These are phyloP conservation scores for Penicillium sp. DNA, from an alignment of 2,329 filamentous ascomycete species.

Conservation along the genomic window DNA sequence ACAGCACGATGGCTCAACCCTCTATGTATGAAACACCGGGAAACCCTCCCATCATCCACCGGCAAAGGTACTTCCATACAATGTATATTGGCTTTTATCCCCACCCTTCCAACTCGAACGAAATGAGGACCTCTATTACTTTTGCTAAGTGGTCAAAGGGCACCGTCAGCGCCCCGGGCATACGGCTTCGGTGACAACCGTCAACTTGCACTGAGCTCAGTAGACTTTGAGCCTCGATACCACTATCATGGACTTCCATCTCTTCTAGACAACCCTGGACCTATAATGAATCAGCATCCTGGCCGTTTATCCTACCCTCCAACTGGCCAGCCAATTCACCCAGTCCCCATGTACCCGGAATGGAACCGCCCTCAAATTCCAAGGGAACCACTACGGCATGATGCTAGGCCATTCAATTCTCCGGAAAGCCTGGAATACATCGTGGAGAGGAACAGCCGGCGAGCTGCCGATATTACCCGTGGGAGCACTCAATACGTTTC, in stretches of 20 bases:
- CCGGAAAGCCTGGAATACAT: slow-evolving; percentile 35
- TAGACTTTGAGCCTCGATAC: slow-evolving; percentile 30
- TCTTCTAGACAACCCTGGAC: slow-evolving; percentile 26
- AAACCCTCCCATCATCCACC: slow-evolving; percentile 31
- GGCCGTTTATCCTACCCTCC: slow-evolving; percentile 30
- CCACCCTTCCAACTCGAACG: background rate
- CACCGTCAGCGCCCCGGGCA: slow-evolving; percentile 27
- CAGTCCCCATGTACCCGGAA: slow-evolving; percentile 30
- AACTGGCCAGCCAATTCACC: slow-evolving; percentile 27
- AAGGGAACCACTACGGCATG: slow-evolving; percentile 30
- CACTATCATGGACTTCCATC: slow-evolving; percentile 28
- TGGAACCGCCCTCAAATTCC: slow-evolving; percentile 32
- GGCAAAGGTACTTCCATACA: slow-evolving; percentile 34
- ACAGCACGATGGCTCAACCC: slow-evolving; percentile 28
- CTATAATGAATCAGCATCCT: slow-evolving; percentile 25
- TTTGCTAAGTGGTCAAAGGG: slow-evolving; percentile 29
- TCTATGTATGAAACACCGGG: slow-evolving; percentile 29
- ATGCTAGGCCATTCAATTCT: slow-evolving; percentile 30
- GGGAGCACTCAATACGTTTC: slow-evolving; percentile 35
- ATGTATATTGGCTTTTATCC: slow-evolving; percentile 5
- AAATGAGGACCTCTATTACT: slow-evolving; percentile 12
- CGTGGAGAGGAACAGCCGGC: slow-evolving; percentile 34
- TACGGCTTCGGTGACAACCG: slow-evolving; percentile 27
- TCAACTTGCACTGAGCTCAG: slow-evolving; percentile 23
- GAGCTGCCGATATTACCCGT: slow-evolving; percentile 30